Percentiles rank a stretch among this genome's conserved stretches.
Evolutionary conservation across 2,329 filamentous ascomycete species (phyloP).

Genomic region (Colletotrichum sp.): DNA sequence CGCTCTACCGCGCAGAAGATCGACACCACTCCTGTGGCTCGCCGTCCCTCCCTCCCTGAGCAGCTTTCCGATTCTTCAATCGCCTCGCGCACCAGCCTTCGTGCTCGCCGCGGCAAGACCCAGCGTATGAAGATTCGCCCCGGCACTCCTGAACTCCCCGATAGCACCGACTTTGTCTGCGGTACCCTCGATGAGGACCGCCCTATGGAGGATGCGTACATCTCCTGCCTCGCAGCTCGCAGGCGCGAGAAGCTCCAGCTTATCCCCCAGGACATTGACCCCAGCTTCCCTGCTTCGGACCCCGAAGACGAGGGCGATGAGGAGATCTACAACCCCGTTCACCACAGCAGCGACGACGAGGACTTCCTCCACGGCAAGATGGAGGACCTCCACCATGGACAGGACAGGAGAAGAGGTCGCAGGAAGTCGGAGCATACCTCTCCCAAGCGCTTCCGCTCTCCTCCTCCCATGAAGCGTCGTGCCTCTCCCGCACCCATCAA

Average conservation of each 20-base stretch:
- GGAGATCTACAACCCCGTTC: conserved; percentile 63
- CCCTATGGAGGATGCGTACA: conserved; percentile 91
- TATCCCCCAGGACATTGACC: conserved; percentile 96
- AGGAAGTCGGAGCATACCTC: conserved; percentile 57
- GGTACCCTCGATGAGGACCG: conserved; percentile 96
- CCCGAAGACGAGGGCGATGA: conserved; percentile 85
- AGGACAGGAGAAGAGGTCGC: conserved; percentile 52
- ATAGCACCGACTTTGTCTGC: conserved; percentile 99
- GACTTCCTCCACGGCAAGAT: conserved; percentile 76
- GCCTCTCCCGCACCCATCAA: conserved; percentile 48
- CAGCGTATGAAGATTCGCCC: conserved; percentile 63
- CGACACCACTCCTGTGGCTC: conserved; percentile 39
- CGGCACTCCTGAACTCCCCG: conserved; percentile 82
- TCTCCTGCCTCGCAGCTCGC: conserved; percentile 81
- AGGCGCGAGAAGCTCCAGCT: conserved; percentile 80
- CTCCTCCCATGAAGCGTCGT: conserved; percentile 51
- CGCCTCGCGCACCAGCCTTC: conserved; percentile 47
- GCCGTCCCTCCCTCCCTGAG: conserved; percentile 45
- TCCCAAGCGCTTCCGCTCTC: conserved; percentile 53
- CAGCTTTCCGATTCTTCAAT: conserved; percentile 67
- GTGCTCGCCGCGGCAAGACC: conserved; percentile 34
- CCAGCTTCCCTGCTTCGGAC: conserved; percentile 94
- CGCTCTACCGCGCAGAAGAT: conserved; percentile 44
- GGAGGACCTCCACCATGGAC: conserved; percentile 68
- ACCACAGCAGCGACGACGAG: conserved; percentile 72